A percentile compares a stretch with the other conserved stretches of the same genome.
Conservation (phyloP, 768 basidiomycete species). For the Lyophyllum semitale region DNA sequence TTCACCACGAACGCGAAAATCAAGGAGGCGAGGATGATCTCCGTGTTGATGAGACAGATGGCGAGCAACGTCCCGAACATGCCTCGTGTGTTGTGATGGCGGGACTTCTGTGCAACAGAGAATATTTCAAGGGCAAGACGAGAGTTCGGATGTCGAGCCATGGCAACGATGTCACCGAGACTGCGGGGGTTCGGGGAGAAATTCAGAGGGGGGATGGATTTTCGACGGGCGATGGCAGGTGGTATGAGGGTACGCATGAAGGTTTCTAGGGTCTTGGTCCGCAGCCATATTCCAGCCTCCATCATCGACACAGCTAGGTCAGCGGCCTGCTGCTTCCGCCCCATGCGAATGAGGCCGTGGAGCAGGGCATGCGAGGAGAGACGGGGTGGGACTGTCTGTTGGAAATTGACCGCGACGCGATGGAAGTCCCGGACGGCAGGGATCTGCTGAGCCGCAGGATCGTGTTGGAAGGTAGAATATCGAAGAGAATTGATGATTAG, state of each 20-base stretch:
- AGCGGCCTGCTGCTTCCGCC: constrained; percentile 49
- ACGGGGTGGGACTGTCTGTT: constrained; percentile 53
- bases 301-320: constrained; percentile 55
- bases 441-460: constrained; percentile 14
- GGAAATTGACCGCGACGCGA: constrained; percentile 46
- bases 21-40: constrained; percentile 75
- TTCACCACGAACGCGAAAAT: constrained; percentile 67
- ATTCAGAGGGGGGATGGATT: constrained; percentile 14
- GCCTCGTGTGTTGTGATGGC: constrained; percentile 54
- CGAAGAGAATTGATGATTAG: constrained; percentile 61
- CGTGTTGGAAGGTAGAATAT: constrained; percentile 33
- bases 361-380: constrained; percentile 65
- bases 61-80: constrained; percentile 65
- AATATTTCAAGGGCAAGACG: constrained; percentile 57
- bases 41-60: constrained; percentile 73
- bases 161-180: constrained; percentile 31
- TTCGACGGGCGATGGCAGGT: constrained; percentile 12
- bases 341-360: constrained; percentile 61
- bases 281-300: constrained; percentile 50
- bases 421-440: constrained; percentile 29
- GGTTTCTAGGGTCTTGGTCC: constrained; percentile 48
- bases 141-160: constrained; percentile 40
- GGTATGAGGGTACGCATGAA: constrained; percentile 34
- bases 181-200: constrained; percentile 20
- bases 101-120: constrained; percentile 50